Evolutionary conservation across 768 basidiomycete genomes (phyloP).

Genomic region (Boletus vermiculosoides): DNA sequence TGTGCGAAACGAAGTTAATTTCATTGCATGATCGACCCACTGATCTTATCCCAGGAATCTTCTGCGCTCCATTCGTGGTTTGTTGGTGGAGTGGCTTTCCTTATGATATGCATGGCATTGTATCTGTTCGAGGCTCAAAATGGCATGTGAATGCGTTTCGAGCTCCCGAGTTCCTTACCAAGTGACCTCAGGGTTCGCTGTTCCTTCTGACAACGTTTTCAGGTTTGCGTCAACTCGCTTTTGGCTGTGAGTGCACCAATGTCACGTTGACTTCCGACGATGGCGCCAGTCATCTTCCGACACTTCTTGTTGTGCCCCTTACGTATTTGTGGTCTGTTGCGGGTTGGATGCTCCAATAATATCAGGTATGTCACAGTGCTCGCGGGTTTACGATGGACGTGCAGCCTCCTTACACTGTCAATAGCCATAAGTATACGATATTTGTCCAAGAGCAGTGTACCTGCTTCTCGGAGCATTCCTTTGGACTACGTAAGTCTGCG

Average conservation of each 20-base stretch:
- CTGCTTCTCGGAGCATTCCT: not conserved
- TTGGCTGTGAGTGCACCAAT: not conserved
- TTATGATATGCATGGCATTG: too few relatives aligned
- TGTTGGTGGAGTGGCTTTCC: not conserved
- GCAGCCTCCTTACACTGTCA: not conserved
- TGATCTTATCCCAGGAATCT: not conserved
- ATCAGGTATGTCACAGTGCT: not conserved
- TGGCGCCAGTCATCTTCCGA: not conserved
- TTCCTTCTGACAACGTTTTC: not conserved
- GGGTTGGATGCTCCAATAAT: not conserved
- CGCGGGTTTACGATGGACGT: not conserved
- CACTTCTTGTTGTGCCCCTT: not conserved
- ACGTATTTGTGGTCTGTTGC: not conserved
- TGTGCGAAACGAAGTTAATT: not conserved
- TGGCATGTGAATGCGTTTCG: not conserved
- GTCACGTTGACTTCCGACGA: too few relatives aligned
- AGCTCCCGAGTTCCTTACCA: not conserved
- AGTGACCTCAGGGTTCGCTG: not conserved
- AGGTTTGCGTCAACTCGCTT: not conserved
- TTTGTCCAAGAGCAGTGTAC: not conserved
- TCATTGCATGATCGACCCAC: not conserved
- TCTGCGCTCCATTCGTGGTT: not conserved
- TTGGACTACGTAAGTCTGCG: too few relatives aligned
- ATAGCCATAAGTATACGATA: not conserved
- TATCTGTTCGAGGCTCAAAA: not conserved